Evolutionary conservation across 2,329 filamentous ascomycete species (phyloP).

Genomic region (Gliomastix tumulicola): DNA sequence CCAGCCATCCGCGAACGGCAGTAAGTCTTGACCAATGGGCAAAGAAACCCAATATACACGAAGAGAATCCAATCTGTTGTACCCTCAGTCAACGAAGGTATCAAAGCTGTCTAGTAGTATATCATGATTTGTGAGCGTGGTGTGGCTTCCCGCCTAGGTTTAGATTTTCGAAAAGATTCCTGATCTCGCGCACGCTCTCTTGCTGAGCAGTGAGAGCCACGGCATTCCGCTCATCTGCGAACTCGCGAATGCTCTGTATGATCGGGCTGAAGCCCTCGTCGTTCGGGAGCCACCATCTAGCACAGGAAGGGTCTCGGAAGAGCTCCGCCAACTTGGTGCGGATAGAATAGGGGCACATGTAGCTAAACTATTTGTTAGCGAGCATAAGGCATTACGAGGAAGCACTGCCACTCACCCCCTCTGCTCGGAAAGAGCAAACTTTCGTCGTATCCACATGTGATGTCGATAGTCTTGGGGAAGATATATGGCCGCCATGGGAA

Average conservation of each 20-base stretch:
- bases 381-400: neutral
- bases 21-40: no score
- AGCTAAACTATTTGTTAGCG: slow-evolving; percentile 43
- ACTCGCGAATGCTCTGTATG: slow-evolving; percentile 68
- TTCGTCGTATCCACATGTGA: slow-evolving; percentile 71
- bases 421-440: slow-evolving; percentile 71
- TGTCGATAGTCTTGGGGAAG: slow-evolving; percentile 69
- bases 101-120: no score
- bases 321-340: slow-evolving; percentile 68
- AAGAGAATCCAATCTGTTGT: no score
- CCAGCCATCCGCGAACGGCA: no score
- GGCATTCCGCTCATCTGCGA: slow-evolving; percentile 70
- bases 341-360: slow-evolving; percentile 71
- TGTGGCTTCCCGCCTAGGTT: slow-evolving; percentile 21
- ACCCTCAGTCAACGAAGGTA: no score
- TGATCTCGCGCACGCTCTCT: slow-evolving; percentile 68
- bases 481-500: slow-evolving; percentile 73
- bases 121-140: no score
- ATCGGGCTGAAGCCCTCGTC: slow-evolving; percentile 69
- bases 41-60: no score
- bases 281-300: slow-evolving; percentile 85
- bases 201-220: slow-evolving; percentile 48
- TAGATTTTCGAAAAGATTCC: slow-evolving; percentile 63
- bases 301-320: slow-evolving; percentile 65
- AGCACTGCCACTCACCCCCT: slow-evolving; percentile 58